Conservation (phyloP, 1,139 yeast genomes). For the Arxiozyma slooffiae region DNA sequence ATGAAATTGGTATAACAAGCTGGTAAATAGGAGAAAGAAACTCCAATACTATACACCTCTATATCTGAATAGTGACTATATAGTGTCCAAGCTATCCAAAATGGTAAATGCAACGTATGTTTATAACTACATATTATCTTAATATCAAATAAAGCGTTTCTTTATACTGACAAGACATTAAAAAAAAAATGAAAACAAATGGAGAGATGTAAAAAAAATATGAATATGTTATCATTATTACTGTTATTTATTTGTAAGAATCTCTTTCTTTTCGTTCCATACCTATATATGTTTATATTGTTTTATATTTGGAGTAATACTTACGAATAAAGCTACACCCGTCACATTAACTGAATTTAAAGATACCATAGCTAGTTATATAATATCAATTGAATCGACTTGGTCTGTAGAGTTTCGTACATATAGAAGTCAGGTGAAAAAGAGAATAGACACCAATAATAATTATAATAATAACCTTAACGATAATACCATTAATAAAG, state of each 20-base stretch:
- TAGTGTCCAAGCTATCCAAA: background rate
- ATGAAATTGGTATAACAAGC: too few species aligned
- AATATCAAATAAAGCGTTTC: background rate
- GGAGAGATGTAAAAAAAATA: background rate
- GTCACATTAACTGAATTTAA: constrained; percentile 26
- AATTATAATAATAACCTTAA: constrained; percentile 9
- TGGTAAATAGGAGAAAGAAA: too few species aligned
- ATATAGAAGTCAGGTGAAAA: constrained; percentile 18
- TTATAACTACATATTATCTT: background rate
- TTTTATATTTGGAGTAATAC: constrained; percentile 19
- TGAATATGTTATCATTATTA: too few species aligned
- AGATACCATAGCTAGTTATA: constrained; percentile 23
- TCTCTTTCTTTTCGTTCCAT: background rate
- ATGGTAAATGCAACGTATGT: background rate
- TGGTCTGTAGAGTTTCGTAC: constrained; percentile 29
- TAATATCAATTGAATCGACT: constrained; percentile 19
- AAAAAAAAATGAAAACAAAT: background rate
- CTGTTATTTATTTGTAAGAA: too few species aligned
- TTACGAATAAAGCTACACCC: constrained; percentile 27
- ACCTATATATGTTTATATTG: background rate
- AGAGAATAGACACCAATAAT: too few species aligned
- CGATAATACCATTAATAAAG: background rate
- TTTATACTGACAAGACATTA: background rate
- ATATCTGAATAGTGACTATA: too few species aligned
- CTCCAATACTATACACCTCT: background rate